Conservation (phyloP, 306 rosid species). For the Luffa acutangula region DNA sequence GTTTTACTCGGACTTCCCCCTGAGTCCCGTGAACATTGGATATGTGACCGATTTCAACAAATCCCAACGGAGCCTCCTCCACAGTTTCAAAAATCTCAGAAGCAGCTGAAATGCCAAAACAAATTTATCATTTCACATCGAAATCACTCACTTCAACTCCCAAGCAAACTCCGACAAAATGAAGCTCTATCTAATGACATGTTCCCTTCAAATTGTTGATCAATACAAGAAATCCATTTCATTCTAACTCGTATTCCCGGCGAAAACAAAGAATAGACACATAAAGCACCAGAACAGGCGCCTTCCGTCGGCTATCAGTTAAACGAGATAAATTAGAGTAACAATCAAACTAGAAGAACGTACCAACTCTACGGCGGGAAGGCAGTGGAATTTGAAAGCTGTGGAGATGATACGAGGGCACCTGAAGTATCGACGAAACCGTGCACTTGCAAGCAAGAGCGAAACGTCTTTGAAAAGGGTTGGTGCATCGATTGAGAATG, state of each 20-base stretch:
- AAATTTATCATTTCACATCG: not conserved
- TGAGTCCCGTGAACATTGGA: constrained; percentile 65
- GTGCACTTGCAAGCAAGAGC: constrained; percentile 2
- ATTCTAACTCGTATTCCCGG: not conserved
- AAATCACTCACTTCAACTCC: not conserved
- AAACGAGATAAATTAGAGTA: not conserved
- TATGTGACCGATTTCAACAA: constrained; percentile 64
- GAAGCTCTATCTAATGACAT: not conserved
- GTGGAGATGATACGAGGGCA: constrained; percentile 20
- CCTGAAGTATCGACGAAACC: constrained; percentile 10
- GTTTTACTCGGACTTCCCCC: constrained; percentile 70
- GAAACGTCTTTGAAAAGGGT: constrained; percentile 15
- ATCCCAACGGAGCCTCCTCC: constrained; percentile 18
- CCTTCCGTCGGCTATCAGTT: not conserved
- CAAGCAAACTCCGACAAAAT: not conserved
- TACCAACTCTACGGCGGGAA: constrained; percentile 36
- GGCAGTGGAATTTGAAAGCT: constrained; percentile 20
- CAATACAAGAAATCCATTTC: not conserved
- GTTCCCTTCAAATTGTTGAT: not conserved
- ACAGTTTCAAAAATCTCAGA: constrained; percentile 33
- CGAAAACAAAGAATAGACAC: not conserved
- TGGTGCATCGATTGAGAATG: constrained; percentile 18
- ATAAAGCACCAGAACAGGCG: not conserved
- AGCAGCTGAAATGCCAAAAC: constrained; percentile 29
- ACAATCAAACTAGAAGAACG: not conserved